Evolutionary conservation across 2,329 filamentous ascomycete species (phyloP).

Genomic region (Penicillium frequentans): DNA sequence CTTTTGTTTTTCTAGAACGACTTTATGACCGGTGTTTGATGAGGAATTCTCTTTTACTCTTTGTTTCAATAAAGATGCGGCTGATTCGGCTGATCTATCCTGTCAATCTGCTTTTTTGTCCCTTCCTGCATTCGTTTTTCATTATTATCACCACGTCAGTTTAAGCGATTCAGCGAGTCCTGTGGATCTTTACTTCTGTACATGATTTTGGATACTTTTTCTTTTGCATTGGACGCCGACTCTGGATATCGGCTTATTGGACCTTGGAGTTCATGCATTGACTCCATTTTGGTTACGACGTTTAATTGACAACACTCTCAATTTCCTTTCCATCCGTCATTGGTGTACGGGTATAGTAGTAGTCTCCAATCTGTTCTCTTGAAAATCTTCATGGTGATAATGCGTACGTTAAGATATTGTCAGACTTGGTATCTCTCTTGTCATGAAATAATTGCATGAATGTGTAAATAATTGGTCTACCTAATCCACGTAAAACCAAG

Average conservation of each 20-base stretch:
- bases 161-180: conserved; percentile 19
- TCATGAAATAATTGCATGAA: conserved; percentile 11
- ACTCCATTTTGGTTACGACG: conserved; percentile 1
- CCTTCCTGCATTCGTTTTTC: not conserved
- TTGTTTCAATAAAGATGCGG: conserved; percentile 5
- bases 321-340: not conserved
- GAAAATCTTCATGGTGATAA: not conserved
- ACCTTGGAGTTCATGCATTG: conserved; percentile 4
- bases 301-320: conserved; percentile 3
- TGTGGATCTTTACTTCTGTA: conserved; percentile 17
- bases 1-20: conserved; percentile 22
- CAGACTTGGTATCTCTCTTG: not conserved
- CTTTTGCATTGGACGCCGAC: conserved; percentile 8
- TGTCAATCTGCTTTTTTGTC: conserved; percentile 8
- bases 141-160: not conserved
- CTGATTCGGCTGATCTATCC: conserved; percentile 15
- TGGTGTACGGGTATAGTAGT: not conserved
- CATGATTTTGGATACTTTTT: conserved; percentile 12
- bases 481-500: conserved; percentile 14
- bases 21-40: conserved; percentile 30
- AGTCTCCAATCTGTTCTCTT: not conserved
- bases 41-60: conserved; percentile 7
- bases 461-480: conserved; percentile 21
- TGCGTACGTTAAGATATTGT: not conserved
- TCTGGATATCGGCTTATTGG: conserved; percentile 7